Evolutionary conservation across 202 grass and related monocot species (phyloP), one percentile per base, ranked within the genome.

Genomic region (Saccharum hybrid): DNA sequence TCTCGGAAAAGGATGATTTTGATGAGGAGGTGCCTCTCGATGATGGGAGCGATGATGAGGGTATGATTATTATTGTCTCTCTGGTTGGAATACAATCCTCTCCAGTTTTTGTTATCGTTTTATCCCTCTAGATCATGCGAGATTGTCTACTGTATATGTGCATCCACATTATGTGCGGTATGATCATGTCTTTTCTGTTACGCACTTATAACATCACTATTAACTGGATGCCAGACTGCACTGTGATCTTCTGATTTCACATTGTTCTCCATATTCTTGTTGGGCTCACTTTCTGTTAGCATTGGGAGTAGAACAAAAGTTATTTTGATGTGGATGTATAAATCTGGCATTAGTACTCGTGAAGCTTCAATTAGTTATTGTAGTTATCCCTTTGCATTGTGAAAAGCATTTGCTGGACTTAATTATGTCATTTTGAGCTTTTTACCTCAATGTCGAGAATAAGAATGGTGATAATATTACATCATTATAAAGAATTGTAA

Each of bases 1-100:
- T 92, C 14, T 86, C 40, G 2, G 90, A 76, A 38, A 94, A 80
- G 73, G 93, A 96, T 90, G 93, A 98, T 90, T 98, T 98, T 88
- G 89, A 94, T 71, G 96, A 98, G 62, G 91, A 93, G 46, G 68
- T 98, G 65, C 93, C 91, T 82, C 72, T 86, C 59, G 89, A 87
- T 79, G 93, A 89, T 60, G 81, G 83, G 63, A 90, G 86, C 23
- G 90, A 90, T 72, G 87, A 88, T 65, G 88, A 90, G 75, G 88
- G 88, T 86, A 57, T 7, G 13, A 12, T 34, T 48, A 30, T 67
- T 54, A 1, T 61, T 60, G 6, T 69, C 8, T 28, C n/a, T 30
- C 14, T 54, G 42, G 57, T 70, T 85, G 33, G 1, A 42, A 7
- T 30, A 34, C 63, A 77, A 65, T 66, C 23, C 2, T n/a, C 39